A percentile compares a stretch with the other conserved stretches of the same genome.
phyloP scores from a whole-genome alignment of 2,329 filamentous ascomycete species.

The Aspergillus fumigatus region DNA sequence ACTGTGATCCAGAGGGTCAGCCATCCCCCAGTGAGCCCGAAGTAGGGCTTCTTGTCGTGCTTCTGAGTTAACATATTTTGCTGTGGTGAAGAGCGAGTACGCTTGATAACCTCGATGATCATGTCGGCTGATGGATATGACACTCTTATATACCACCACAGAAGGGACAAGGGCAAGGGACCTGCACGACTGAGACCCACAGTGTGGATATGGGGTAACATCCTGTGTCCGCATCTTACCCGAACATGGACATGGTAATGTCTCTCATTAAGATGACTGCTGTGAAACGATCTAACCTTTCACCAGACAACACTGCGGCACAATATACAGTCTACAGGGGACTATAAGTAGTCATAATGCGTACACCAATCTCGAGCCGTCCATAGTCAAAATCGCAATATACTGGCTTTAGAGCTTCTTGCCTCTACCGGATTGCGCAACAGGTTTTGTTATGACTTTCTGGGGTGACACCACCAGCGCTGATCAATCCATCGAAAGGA shows the following conservation, averaged over 20 bases:
- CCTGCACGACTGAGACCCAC: neutral
- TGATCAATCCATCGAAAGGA: neutral
- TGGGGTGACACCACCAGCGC: neutral
- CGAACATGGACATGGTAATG: neutral
- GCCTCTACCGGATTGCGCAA: neutral
- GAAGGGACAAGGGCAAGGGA: neutral
- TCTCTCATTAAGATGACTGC: neutral
- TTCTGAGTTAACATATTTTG: neutral
- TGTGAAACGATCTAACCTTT: neutral
- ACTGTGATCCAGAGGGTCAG: constrained; percentile 55
- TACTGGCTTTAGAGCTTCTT: neutral
- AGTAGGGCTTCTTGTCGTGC: constrained; percentile 41
- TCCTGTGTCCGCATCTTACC: neutral
- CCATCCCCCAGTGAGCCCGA: constrained; percentile 52
- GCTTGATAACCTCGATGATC: neutral
- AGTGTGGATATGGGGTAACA: neutral
- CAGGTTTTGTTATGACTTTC: neutral
- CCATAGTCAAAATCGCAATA: neutral
- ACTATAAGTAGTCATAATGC: neutral
- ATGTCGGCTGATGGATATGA: neutral
- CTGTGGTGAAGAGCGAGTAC: neutral
- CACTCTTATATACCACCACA: neutral
- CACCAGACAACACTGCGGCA: neutral
- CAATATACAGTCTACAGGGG: neutral
- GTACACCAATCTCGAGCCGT: neutral